These are phyloP conservation scores for Cladobotryum mycophilum DNA, from an alignment of 2,329 filamentous ascomycete genomes.

Conservation along the genomic window DNA sequence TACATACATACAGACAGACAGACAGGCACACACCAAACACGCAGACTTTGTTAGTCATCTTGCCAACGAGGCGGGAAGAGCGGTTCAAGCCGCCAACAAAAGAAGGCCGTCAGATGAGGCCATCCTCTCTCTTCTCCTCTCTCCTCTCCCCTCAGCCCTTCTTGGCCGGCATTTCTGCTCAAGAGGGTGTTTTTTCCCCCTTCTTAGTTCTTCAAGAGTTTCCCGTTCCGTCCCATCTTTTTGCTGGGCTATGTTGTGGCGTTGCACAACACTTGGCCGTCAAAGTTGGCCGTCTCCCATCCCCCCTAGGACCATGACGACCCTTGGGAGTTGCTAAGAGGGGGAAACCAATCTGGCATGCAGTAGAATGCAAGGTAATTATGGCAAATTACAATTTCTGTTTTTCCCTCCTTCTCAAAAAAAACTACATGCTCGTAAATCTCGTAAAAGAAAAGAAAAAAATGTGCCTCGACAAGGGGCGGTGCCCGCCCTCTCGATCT, in stretches of 20 bases:
- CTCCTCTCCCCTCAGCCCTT: neutral
- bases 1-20: neutral
- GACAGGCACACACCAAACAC: neutral
- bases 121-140: neutral
- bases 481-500: neutral
- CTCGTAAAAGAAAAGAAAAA: neutral
- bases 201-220: neutral
- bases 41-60: constrained; percentile 1
- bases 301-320: neutral
- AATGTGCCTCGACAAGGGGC: constrained; percentile 8
- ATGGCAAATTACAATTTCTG: neutral
- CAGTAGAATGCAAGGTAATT: neutral
- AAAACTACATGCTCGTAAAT: too few relatives aligned
- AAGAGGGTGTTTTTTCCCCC: too few relatives aligned
- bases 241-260: constrained; percentile 1
- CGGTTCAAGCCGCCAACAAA: constrained; percentile 11
- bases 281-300: neutral
- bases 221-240: neutral
- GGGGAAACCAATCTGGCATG: neutral
- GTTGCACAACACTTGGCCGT: constrained; percentile 4
- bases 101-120: too few relatives aligned
- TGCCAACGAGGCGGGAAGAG: constrained; percentile 7
- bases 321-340: neutral
- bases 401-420: neutral
- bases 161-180: neutral